Base-by-base conservation (phyloP, 257 asterid species). In the Echium plantagineum region DNA sequence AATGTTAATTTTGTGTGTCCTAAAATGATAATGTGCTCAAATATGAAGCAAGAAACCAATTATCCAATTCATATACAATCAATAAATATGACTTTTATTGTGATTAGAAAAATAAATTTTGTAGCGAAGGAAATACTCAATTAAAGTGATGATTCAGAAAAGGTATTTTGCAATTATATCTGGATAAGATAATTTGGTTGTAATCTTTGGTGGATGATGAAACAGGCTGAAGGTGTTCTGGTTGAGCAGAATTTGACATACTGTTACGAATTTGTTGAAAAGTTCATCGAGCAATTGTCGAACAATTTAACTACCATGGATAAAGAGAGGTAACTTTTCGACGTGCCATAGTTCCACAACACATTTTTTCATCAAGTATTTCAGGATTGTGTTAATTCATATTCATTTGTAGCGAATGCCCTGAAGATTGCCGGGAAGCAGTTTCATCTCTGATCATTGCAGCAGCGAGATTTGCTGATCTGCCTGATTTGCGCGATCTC, bases 341-440 rank as follows among this genome's bases (percentile, higher is more conserved):
- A 12, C 17, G 6, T 12, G 19, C 10, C 1, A 42, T 15, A 42
- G 16, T 24, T 55, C 31, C 16, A 56, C 2, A 56, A 12, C 9
- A 7, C 13, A 53, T 8, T n/a, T 53, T 10, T 53, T n/a, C 22
- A 19, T n/a, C 15, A 9, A 53, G 13, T 1, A 53, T 18, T 53
- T 7, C 10, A 53, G 10, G 19, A 53, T 53, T 19, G 13, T 5
- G 22, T 42, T 10, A 53, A 18, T 24, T 18, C 9, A 20, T 19
- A 8, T 56, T 56, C 32, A 56, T 46, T 42, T 21, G 17, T 78
- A 91, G 98, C 65, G 98, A 91, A 61, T 91, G 96, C 47, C 98
- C 96, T 0, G 95, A 88, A 52, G 95, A 91, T 5, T 82, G 95
- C 74, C 81, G 76, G 68, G 98, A 88, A 82, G 93, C 98, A 20